phyloP scores from a whole-genome alignment of 768 basidiomycete genomes.

The Phaffia australis region DNA sequence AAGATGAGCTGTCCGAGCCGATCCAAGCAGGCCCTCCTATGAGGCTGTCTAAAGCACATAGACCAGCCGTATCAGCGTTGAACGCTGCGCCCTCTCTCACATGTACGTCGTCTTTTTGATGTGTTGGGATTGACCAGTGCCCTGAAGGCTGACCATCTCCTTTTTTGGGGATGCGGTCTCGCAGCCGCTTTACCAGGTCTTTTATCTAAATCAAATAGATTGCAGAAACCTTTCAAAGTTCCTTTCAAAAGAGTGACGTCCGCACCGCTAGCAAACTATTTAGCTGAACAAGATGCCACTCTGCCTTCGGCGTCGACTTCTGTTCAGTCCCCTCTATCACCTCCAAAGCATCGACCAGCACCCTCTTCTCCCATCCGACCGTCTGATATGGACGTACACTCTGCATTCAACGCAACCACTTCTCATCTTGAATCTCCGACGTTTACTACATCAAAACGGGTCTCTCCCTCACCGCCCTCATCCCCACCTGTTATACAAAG shows the following conservation, averaged over 20 bases:
- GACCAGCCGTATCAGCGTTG: not conserved
- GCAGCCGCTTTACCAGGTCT: constrained; percentile 5
- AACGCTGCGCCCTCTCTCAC: not conserved
- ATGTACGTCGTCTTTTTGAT: not conserved
- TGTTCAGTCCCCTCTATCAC: not conserved
- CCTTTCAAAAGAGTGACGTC: constrained; percentile 7
- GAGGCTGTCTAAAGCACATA: not conserved
- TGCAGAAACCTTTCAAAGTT: constrained; percentile 7
- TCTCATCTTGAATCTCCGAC: not conserved
- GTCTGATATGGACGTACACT: not conserved
- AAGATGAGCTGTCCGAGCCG: no score
- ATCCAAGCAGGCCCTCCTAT: no score
- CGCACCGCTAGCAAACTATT: not conserved
- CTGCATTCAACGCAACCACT: not conserved
- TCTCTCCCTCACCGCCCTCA: not conserved
- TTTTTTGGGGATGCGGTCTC: not conserved
- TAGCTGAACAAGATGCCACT: not conserved
- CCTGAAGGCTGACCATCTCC: not conserved
- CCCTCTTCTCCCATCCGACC: constrained; percentile 1
- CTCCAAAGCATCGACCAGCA: not conserved
- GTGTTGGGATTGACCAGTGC: no score
- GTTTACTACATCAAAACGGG: no score
- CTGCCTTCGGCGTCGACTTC: not conserved
- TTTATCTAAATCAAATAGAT: not conserved
- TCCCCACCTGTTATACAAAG: no score